These are phyloP conservation scores for Paragyromitra xinjiangensis DNA, from an alignment of 495 filamentous ascomycete genomes.

Conservation along the genomic window DNA sequence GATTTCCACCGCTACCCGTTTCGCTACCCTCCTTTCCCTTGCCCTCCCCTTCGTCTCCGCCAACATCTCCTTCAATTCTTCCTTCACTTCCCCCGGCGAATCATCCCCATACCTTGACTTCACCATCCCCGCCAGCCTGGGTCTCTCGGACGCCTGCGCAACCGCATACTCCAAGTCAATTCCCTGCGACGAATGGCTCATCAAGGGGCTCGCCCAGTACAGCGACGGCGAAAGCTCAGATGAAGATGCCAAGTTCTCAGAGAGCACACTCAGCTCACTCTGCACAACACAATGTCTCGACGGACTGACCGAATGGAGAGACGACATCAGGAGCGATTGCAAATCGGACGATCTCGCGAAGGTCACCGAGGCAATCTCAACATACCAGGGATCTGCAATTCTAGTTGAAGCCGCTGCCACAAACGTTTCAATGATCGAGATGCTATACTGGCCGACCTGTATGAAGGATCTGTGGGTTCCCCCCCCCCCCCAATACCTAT, in stretches of 20 bases:
- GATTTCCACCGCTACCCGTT: background rate
- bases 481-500: background rate
- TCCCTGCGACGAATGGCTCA: slow-evolving; percentile 27
- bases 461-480: slow-evolving; percentile 13
- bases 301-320: slow-evolving; percentile 13
- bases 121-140: background rate
- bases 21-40: slow-evolving; percentile 11
- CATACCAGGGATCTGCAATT: background rate
- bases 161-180: slow-evolving; percentile 13
- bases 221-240: background rate
- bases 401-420: background rate
- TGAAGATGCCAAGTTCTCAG: slow-evolving; percentile 2
- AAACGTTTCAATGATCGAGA: background rate
- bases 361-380: no score
- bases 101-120: background rate
- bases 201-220: background rate
- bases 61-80: slow-evolving; percentile 21
- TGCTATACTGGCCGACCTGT: slow-evolving; percentile 35
- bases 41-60: slow-evolving; percentile 13
- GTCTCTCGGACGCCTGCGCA: slow-evolving; percentile 7
- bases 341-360: background rate
- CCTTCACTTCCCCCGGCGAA: background rate
- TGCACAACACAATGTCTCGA: slow-evolving; percentile 18
- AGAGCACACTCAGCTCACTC: slow-evolving; percentile 1
- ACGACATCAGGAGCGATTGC: slow-evolving; percentile 9